Percentiles rank a stretch among this genome's conserved stretches.
phyloP scores from a whole-genome alignment of 352 stramenopile species.

The Phytophthora citricola region DNA sequence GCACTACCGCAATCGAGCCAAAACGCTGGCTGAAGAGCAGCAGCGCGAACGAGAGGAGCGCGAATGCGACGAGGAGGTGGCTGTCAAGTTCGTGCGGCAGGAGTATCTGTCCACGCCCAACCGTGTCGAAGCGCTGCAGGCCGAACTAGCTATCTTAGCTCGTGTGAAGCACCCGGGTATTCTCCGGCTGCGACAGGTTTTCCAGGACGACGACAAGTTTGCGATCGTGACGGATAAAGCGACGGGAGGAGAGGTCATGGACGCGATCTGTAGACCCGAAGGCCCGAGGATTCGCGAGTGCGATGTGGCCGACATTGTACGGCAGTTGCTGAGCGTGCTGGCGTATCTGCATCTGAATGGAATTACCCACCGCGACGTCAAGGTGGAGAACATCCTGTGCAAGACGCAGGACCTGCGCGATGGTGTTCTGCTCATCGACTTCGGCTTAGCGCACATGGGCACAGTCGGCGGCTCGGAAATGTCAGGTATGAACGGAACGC shows the following conservation, averaged over 20 bases:
- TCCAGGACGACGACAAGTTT: conserved; percentile 69
- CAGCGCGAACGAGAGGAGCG: conserved; percentile 65
- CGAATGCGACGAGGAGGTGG: conserved; percentile 59
- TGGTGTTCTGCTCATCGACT: conserved; percentile 81
- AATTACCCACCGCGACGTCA: conserved; percentile 86
- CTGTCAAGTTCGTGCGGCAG: conserved; percentile 72
- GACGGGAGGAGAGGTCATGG: conserved; percentile 67
- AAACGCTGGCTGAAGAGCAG: conserved; percentile 49
- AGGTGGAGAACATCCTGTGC: conserved; percentile 87
- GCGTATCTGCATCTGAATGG: conserved; percentile 71
- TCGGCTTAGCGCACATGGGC: conserved; percentile 74
- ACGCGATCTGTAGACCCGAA: conserved; percentile 46
- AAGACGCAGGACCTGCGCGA: conserved; percentile 48
- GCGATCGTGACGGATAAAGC: conserved; percentile 77
- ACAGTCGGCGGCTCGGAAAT: conserved; percentile 51
- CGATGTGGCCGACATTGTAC: conserved; percentile 68
- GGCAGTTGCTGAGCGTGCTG: conserved; percentile 73
- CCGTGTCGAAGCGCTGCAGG: conserved; percentile 67
- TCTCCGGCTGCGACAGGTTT: conserved; percentile 69
- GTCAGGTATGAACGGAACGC: conserved; percentile 84
- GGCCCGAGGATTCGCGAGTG: conserved; percentile 51
- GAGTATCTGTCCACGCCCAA: conserved; percentile 76
- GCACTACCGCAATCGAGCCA: conserved; percentile 33
- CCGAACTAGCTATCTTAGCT: conserved; percentile 70
- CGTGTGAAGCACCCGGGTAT: conserved; percentile 62